phyloP scores from a whole-genome alignment of 129 eudicot species.

The Arctium lappa region DNA sequence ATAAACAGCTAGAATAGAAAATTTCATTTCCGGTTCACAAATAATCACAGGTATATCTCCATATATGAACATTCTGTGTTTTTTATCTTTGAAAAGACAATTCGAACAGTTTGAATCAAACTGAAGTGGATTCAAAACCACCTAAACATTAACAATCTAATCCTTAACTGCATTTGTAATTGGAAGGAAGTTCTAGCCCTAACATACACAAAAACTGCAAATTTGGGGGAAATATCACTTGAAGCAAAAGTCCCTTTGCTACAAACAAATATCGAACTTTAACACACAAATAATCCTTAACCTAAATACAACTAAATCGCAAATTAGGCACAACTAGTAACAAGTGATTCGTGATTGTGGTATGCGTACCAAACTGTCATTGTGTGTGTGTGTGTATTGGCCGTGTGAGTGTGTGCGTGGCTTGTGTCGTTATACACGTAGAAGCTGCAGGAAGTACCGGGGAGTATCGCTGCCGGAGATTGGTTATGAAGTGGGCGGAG shows the following conservation, averaged over 20 bases:
- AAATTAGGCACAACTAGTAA: neutral
- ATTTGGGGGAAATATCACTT: neutral
- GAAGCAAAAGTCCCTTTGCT: neutral
- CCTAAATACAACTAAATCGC: neutral
- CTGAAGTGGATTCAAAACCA: neutral
- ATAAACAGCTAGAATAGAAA: neutral
- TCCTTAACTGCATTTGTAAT: neutral
- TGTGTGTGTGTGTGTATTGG: neutral
- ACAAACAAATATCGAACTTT: neutral
- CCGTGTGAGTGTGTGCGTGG: neutral
- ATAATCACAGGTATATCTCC: neutral
- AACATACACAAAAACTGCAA: neutral
- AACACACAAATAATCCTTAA: neutral
- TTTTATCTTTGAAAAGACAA: neutral
- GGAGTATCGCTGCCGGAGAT: slow-evolving; percentile 1
- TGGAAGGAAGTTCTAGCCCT: neutral
- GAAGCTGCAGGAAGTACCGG: neutral
- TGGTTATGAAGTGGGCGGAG: neutral
- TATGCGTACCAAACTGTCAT: neutral
- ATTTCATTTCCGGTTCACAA: neutral
- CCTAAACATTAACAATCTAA: neutral
- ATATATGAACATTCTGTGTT: neutral
- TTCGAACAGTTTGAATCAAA: neutral
- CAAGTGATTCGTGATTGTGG: neutral
- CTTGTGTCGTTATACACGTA: neutral